phyloP scores from a whole-genome alignment of 352 stramenopile species.

The Phytopythium helicoides region DNA sequence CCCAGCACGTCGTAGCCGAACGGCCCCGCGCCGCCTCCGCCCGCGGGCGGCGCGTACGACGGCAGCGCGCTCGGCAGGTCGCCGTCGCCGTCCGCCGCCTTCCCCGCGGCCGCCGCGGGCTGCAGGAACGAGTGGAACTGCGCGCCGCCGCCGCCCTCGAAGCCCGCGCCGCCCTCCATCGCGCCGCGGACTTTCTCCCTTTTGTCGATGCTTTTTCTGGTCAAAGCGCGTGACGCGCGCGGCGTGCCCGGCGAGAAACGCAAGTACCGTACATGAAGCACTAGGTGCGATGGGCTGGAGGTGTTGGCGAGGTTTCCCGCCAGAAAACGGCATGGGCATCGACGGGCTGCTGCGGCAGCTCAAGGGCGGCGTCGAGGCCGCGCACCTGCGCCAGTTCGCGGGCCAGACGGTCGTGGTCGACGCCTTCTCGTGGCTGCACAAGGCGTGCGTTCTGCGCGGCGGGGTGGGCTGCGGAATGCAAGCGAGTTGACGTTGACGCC shows the following conservation, averaged over 20 bases:
- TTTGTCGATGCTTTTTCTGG: no score
- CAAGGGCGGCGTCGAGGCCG: constrained; percentile 47
- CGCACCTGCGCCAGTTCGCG: constrained; percentile 48
- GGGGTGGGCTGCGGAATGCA: background rate
- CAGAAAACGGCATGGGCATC: constrained; percentile 44
- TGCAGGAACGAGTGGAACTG: constrained; percentile 11
- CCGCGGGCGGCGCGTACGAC: constrained; percentile 59
- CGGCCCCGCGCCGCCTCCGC: constrained; percentile 11
- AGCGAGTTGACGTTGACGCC: background rate
- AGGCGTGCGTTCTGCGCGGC: constrained; percentile 33
- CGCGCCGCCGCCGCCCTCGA: background rate
- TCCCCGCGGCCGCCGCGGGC: background rate
- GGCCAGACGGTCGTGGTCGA: constrained; percentile 66
- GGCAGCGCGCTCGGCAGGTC: constrained; percentile 73
- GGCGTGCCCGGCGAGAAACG: no score
- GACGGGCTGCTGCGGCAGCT: constrained; percentile 63
- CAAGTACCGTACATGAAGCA: no score
- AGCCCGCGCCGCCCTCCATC: constrained; percentile 1
- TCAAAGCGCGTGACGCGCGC: no score
- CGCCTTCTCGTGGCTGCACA: constrained; percentile 79
- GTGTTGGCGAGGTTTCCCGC: no score
- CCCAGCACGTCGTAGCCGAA: constrained; percentile 36
- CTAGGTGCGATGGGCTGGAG: no score
- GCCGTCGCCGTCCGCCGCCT: constrained; percentile 26
- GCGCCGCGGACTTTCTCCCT: background rate